These are phyloP conservation scores for Tephrocybe sp. DNA, from an alignment of 768 basidiomycete species.

Conservation along the genomic window DNA sequence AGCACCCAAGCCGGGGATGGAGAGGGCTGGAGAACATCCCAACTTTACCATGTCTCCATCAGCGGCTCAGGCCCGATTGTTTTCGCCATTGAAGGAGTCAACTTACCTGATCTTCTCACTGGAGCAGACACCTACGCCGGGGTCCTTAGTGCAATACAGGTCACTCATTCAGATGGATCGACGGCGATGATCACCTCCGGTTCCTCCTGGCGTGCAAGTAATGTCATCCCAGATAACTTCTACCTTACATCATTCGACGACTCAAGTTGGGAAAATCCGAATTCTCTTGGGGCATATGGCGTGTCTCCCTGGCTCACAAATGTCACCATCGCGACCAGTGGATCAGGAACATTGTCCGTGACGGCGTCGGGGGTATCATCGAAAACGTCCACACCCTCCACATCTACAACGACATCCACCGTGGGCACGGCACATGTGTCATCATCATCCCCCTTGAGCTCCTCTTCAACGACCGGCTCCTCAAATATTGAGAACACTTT, in stretches of 20 bases:
- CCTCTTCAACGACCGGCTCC: neutral
- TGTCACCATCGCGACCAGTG: neutral
- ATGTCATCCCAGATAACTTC: neutral
- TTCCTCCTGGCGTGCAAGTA: slow-evolving; percentile 1
- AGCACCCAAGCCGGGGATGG: no score
- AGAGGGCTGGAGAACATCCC: neutral
- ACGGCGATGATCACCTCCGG: neutral
- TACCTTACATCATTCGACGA: slow-evolving; percentile 1
- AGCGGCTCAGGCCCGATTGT: neutral
- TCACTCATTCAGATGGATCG: slow-evolving; percentile 3
- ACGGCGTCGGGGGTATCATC: neutral
- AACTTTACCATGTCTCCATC: slow-evolving; percentile 1
- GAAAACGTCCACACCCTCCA: neutral
- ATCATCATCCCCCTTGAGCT: neutral
- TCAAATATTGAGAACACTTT: neutral
- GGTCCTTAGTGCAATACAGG: slow-evolving; percentile 1
- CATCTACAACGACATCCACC: neutral
- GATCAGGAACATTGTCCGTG: neutral
- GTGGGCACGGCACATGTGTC: neutral
- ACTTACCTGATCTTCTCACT: neutral
- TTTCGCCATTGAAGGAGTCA: slow-evolving; percentile 3
- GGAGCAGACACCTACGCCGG: slow-evolving; percentile 2
- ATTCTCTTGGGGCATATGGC: neutral
- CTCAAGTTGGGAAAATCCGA: slow-evolving; percentile 1
- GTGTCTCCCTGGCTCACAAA: neutral